Percentiles rank a stretch among this genome's conserved stretches.
These are phyloP conservation scores for Cerioporus squamosus DNA, from an alignment of 1,284 basidiomycete genomes.

Conservation along the genomic window DNA sequence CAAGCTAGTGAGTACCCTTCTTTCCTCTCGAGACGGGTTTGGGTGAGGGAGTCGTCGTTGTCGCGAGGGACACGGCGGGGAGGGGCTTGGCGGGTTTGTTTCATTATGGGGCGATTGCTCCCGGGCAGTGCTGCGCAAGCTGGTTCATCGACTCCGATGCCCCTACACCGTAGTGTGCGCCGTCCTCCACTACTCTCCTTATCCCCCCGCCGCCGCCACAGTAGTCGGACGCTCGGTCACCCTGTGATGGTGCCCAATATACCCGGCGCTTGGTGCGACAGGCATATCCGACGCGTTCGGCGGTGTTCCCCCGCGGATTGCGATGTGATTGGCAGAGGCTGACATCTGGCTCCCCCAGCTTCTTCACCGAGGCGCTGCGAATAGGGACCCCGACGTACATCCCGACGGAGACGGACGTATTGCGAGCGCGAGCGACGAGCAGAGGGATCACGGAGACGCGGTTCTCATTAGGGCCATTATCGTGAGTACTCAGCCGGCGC, in stretches of 20 bases:
- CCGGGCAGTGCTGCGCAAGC: too few species aligned
- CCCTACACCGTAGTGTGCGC: too few species aligned
- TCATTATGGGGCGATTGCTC: too few species aligned
- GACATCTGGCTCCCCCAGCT: conserved; percentile 50
- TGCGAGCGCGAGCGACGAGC: conserved; percentile 90
- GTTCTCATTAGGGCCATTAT: conserved; percentile 70
- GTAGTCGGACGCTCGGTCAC: too few species aligned
- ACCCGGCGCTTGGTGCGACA: not conserved
- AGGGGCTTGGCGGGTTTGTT: too few species aligned
- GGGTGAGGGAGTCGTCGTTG: not conserved
- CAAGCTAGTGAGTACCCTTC: conserved; percentile 72
- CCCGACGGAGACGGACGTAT: conserved; percentile 88
- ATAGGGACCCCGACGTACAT: conserved; percentile 84
- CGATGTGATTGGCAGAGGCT: not conserved
- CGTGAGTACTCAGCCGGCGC: conserved; percentile 43
- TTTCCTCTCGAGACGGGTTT: not conserved
- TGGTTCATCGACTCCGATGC: too few species aligned
- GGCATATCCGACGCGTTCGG: conserved; percentile 1
- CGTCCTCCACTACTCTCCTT: too few species aligned
- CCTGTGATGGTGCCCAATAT: not conserved
- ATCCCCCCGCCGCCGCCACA: too few species aligned
- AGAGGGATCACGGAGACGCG: conserved; percentile 94
- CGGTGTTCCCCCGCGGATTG: not conserved
- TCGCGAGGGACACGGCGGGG: not conserved
- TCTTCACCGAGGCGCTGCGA: conserved; percentile 85